phyloP scores from a whole-genome alignment of 495 filamentous ascomycete genomes.

The Cetradonia linearis region DNA sequence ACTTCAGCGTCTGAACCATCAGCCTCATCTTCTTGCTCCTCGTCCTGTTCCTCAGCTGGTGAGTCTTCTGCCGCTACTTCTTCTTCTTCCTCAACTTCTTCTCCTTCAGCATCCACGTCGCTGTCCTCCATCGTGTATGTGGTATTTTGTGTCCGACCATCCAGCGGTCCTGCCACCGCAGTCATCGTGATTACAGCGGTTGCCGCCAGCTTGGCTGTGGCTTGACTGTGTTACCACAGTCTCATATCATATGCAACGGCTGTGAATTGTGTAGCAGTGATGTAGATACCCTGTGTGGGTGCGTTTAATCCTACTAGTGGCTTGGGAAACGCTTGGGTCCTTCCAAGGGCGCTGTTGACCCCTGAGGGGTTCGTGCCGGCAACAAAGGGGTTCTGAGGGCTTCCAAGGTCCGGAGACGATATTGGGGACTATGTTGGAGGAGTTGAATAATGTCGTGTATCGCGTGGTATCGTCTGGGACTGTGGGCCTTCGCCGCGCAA shows the following conservation, averaged over 20 bases:
- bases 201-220: conserved; percentile 37
- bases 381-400: too few relatives aligned
- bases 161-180: conserved; percentile 38
- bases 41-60: conserved; percentile 17
- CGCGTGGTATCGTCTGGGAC: too few relatives aligned
- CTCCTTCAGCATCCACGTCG: conserved; percentile 44
- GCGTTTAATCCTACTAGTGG: background rate
- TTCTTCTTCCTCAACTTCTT: conserved; percentile 41
- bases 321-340: background rate
- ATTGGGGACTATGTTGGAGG: background rate
- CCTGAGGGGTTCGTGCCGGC: background rate
- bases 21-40: conserved; percentile 33
- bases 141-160: conserved; percentile 33
- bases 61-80: conserved; percentile 23
- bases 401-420: background rate
- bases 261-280: background rate
- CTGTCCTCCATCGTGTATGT: conserved; percentile 35
- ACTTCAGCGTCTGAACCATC: conserved; percentile 38
- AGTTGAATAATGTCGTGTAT: too few relatives aligned
- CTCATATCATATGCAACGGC: conserved; percentile 5
- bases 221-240: conserved; percentile 10
- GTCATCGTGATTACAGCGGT: conserved; percentile 39
- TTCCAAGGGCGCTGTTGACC: background rate
- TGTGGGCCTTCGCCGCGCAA: conserved; percentile 10
- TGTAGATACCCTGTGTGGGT: background rate